phyloP scores from a whole-genome alignment of 176 grass and related monocot genomes.

The Pontederia paniculata region DNA sequence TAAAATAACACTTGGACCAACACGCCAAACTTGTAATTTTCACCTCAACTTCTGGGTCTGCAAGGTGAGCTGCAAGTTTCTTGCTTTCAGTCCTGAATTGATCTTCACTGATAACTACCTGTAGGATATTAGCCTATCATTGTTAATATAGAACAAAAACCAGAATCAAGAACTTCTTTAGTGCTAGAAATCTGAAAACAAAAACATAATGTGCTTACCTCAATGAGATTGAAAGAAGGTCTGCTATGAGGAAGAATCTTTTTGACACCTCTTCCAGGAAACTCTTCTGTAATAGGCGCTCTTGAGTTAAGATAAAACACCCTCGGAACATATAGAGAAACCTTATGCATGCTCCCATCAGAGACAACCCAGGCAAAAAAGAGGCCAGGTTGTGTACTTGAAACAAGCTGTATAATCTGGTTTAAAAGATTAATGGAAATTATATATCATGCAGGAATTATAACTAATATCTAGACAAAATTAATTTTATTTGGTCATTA shows the following conservation, averaged over 20 bases:
- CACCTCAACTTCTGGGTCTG: conserved; percentile 93
- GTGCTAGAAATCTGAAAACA: background rate
- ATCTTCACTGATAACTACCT: conserved; percentile 89
- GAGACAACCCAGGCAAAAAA: conserved; percentile 91
- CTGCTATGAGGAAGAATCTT: conserved; percentile 94
- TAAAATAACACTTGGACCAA: background rate
- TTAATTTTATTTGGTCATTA: conserved; percentile 10
- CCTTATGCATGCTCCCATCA: conserved; percentile 83
- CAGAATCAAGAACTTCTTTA: background rate
- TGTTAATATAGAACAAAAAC: conserved; percentile 17
- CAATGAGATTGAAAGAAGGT: conserved; percentile 82
- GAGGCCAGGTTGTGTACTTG: conserved; percentile 42
- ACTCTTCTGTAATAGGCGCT: conserved; percentile 68
- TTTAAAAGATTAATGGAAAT: conserved; percentile 23
- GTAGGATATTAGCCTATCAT: conserved; percentile 6
- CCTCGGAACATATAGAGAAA: conserved; percentile 65
- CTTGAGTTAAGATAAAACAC: conserved; percentile 82
- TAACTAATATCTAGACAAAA: too few relatives aligned
- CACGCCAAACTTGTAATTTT: conserved; percentile 6
- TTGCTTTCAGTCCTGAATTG: conserved; percentile 76
- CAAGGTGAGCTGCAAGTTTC: conserved; percentile 77
- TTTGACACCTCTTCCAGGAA: conserved; percentile 80
- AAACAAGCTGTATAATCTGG: conserved; percentile 86
- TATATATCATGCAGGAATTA: conserved; percentile 1
- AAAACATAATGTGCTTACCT: conserved; percentile 32